A percentile compares a stretch with the other conserved stretches of the same genome.
Evolutionary conservation across 2,329 filamentous ascomycete genomes (phyloP).

Genomic region (Xylogone sp.): DNA sequence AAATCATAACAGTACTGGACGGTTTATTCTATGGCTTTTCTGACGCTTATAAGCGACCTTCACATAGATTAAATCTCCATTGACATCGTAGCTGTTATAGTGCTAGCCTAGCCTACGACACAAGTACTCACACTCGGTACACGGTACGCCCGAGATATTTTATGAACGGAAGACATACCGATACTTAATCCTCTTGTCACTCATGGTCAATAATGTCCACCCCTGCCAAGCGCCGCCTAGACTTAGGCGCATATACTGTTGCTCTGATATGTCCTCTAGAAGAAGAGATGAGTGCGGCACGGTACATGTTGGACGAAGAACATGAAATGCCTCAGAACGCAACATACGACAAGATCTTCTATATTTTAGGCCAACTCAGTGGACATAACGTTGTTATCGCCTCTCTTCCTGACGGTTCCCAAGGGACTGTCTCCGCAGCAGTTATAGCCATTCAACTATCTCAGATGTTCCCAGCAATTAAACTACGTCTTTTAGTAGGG

Average conservation of each 20-base stretch:
- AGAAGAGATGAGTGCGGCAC: neutral
- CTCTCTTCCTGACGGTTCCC: constrained; percentile 12
- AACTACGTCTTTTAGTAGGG: constrained; percentile 10
- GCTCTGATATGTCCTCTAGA: neutral
- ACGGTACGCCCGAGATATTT: too few relatives aligned
- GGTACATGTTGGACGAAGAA: constrained; percentile 2
- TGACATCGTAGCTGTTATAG: too few relatives aligned
- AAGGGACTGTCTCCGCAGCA: constrained; percentile 16
- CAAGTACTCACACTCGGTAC: too few relatives aligned
- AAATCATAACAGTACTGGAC: too few relatives aligned
- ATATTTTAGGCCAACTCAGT: constrained; percentile 18
- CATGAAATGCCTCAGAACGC: neutral
- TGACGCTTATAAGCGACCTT: too few relatives aligned
- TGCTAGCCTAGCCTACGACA: too few relatives aligned
- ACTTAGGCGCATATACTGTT: neutral
- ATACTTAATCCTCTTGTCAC: too few relatives aligned
- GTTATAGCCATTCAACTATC: constrained; percentile 13
- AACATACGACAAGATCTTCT: constrained; percentile 1
- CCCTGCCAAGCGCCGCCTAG: constrained; percentile 1
- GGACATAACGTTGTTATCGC: constrained; percentile 22
- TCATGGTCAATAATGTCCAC: neutral
- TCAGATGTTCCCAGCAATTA: constrained; percentile 12
- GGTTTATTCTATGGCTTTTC: too few relatives aligned
- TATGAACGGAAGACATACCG: too few relatives aligned
- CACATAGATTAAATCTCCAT: too few relatives aligned